Evolutionary conservation across 2,329 filamentous ascomycete species (phyloP), one percentile per base, ranked within the genome.

Genomic region (Hypoxylon sp.): DNA sequence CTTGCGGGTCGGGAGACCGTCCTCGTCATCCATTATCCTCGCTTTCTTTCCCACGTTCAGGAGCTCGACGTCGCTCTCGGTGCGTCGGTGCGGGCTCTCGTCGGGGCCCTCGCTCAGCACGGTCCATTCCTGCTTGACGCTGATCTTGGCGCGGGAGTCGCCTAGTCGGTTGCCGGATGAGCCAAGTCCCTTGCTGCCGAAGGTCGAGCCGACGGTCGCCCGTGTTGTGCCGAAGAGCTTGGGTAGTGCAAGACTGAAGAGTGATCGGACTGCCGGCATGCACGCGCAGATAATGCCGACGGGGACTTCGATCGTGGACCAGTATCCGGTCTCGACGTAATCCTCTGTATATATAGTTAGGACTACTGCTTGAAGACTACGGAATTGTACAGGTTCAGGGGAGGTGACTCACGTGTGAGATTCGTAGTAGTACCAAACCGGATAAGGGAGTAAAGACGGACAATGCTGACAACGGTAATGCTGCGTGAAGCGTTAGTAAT

Each of bases 241-340:
- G 2, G 68, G 68, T 25, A 65, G 60, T 12, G 63, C 27, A 2
- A 61, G 45, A 31, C 63, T 62, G 26, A 69, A 60, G 12, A 71
- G 63, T 0, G 66, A 65, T 15, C 68, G 64, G 5, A 67, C 57
- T 7, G 68, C 64, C 6, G 68, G 69, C 62, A 71, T 63, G 53
- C 67, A 69, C 0, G 67, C 67, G 38, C 67, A 67, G 21, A 67
- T 65, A 16, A 70, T 61, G 7, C 67, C 64, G 1, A 70, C 63
- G 1, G 64, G 63, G 5, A 69, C 66, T 48, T 71, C 69, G 51
- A 70, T 63, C 5, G 68, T 68, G 1, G 67, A 69, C 66, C 68
- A 71, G 35, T 67, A 54, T 19, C 65, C 63, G 1, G 60, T 60
- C 15, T 65, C 62, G 42, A 67, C 66, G 41, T 67, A 68, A 36